phyloP scores from a whole-genome alignment of 225 moss, liverwort and hornwort genomes.

The Anthoceros angustus region DNA sequence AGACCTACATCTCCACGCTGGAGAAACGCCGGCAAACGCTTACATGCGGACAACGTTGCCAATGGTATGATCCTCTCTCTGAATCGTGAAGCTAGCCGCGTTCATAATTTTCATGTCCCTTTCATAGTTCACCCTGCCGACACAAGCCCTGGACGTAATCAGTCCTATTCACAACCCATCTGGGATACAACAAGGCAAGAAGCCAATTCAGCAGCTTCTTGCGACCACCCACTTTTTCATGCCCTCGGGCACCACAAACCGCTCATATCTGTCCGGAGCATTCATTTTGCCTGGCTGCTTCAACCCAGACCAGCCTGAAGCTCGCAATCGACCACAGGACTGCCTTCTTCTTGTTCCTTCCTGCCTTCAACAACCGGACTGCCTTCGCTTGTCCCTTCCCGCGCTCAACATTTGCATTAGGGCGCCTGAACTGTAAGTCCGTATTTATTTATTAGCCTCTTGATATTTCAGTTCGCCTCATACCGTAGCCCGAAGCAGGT shows the following conservation, averaged over 20 bases:
- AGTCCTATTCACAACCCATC: neutral
- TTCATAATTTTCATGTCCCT: conserved; percentile 97
- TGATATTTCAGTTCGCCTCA: too few species aligned
- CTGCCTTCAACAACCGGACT: too few species aligned
- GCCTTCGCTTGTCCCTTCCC: too few species aligned
- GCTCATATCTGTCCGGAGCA: conserved; percentile 67
- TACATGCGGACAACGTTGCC: conserved; percentile 95
- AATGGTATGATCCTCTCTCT: conserved; percentile 91
- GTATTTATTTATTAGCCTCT: too few species aligned
- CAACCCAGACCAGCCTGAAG: too few species aligned
- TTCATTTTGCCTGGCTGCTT: conserved; percentile 23
- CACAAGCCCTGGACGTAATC: too few species aligned
- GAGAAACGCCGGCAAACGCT: conserved; percentile 7
- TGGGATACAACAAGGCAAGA: neutral
- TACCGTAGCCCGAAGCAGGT: too few species aligned
- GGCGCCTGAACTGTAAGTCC: too few species aligned
- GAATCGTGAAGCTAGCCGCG: conserved; percentile 53
- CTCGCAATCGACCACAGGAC: too few species aligned
- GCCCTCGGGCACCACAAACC: conserved; percentile 99
- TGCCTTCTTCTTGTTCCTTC: too few species aligned
- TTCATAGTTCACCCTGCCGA: conserved; percentile 69
- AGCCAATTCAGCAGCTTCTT: neutral
- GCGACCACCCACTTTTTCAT: conserved; percentile 63
- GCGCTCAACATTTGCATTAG: too few species aligned
- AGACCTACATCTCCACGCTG: neutral